Percentiles rank a stretch among this genome's conserved stretches.
Conservation (phyloP, 2,329 filamentous ascomycete genomes). For the Magnaporthiopsis rhizophila region DNA sequence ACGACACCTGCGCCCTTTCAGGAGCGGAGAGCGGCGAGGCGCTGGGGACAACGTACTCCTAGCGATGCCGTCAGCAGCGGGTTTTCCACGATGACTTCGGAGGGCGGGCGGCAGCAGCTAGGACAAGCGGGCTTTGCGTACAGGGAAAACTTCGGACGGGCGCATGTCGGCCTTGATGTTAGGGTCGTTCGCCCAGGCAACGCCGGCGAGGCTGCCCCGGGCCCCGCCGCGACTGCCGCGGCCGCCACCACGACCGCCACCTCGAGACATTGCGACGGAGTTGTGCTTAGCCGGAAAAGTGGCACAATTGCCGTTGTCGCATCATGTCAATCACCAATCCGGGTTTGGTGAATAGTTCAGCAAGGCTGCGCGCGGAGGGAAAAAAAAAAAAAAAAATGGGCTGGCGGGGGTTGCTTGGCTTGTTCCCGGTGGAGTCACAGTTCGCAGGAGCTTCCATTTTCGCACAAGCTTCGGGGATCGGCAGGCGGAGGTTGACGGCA, state of each 20-base stretch:
- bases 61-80: not conserved
- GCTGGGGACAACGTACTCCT: conserved; percentile 43
- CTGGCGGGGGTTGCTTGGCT: conserved; percentile 1
- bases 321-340: not conserved
- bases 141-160: conserved; percentile 53
- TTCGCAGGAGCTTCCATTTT: not conserved
- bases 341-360: not conserved
- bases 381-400: conserved; percentile 6
- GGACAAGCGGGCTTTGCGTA: conserved; percentile 21
- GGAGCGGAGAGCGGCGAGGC: conserved; percentile 33
- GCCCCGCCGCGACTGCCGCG: conserved; percentile 39
- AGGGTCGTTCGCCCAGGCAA: conserved; percentile 49
- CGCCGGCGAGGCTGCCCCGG: conserved; percentile 19
- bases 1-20: conserved; percentile 40
- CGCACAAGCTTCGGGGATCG: not conserved
- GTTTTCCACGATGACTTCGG: not conserved
- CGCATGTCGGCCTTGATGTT: conserved; percentile 38
- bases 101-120: not conserved
- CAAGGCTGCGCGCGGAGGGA: not conserved
- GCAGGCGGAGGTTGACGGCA: no score
- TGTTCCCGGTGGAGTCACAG: conserved; percentile 5
- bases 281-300: not conserved
- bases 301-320: not conserved
- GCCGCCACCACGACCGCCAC: conserved; percentile 29
- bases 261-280: conserved; percentile 36